Conservation (phyloP, 345 rosid species). For the Murraya paniculata region DNA sequence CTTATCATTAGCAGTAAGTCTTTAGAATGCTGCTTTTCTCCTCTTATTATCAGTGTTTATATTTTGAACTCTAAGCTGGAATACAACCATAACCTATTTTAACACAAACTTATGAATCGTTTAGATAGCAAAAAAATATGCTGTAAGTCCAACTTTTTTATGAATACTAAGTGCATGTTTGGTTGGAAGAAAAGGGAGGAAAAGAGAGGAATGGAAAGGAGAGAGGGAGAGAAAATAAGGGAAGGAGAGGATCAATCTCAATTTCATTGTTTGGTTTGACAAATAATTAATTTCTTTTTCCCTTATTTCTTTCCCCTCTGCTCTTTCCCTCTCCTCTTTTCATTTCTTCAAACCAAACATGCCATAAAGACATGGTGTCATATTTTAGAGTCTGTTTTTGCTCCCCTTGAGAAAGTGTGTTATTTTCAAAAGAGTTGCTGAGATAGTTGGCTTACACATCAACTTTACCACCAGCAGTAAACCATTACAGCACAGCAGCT, state of each 20-base stretch:
- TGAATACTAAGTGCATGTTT: too few relatives aligned
- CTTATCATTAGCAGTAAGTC: constrained; percentile 68
- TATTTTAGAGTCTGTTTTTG: background rate
- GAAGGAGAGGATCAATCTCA: too few relatives aligned
- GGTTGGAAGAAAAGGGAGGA: too few relatives aligned
- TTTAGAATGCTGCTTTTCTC: constrained; percentile 2
- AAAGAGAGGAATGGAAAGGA: too few relatives aligned
- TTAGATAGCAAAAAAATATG: background rate
- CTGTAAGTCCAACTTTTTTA: background rate
- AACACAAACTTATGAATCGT: background rate
- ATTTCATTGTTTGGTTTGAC: too few relatives aligned
- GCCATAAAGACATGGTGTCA: background rate
- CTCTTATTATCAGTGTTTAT: background rate
- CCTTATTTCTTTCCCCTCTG: too few relatives aligned
- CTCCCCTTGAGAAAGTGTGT: background rate
- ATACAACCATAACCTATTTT: background rate
- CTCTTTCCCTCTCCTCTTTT: too few relatives aligned
- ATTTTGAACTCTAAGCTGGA: background rate
- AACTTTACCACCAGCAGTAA: too few relatives aligned
- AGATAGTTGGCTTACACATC: background rate
- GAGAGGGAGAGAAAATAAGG: too few relatives aligned
- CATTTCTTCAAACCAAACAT: too few relatives aligned
- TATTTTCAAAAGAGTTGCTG: background rate
- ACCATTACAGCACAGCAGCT: too few relatives aligned
- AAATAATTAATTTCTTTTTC: too few relatives aligned